A percentile compares a stretch with the other conserved stretches of the same genome.
Conservation (phyloP, 805 yeast species). For the Candida yuanshanica region DNA sequence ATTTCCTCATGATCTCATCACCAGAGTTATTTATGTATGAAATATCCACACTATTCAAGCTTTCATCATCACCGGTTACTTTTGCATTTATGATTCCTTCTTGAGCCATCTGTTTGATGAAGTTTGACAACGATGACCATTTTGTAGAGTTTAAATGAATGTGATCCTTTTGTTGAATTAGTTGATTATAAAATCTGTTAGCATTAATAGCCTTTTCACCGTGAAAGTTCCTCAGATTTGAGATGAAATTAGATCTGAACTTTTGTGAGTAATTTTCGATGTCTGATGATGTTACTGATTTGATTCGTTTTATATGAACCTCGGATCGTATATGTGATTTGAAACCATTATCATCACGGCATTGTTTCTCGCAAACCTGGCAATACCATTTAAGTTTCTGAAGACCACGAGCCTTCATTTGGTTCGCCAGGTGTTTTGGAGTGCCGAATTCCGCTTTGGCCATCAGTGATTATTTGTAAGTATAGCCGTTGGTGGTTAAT, state of each 20-base stretch:
- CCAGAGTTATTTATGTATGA: conserved; percentile 53
- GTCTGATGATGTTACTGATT: conserved; percentile 40
- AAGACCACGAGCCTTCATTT: conserved; percentile 76
- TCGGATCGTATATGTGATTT: conserved; percentile 84
- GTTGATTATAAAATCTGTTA: conserved; percentile 86
- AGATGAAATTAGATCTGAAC: conserved; percentile 61
- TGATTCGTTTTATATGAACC: conserved; percentile 59
- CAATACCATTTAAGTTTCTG: conserved; percentile 87
- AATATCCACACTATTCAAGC: conserved; percentile 36
- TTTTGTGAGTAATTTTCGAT: conserved; percentile 53
- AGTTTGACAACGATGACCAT: conserved; percentile 67
- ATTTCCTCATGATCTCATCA: conserved; percentile 37
- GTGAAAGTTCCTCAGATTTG: conserved; percentile 58
- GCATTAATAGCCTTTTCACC: conserved; percentile 78
- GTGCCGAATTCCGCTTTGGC: conserved; percentile 57
- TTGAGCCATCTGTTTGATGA: conserved; percentile 55
- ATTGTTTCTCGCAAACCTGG: conserved; percentile 87
- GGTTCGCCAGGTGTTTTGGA: conserved; percentile 65
- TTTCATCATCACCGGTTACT: conserved; percentile 25
- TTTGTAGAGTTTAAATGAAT: conserved; percentile 87
- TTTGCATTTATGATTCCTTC: conserved; percentile 43
- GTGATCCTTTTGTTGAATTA: conserved; percentile 76
- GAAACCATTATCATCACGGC: conserved; percentile 94
- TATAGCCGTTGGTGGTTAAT: too few relatives aligned
- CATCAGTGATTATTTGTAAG: too few relatives aligned